Conservation (phyloP, 192 early-diverging fungal genomes). For the Mortierella claussenii region DNA sequence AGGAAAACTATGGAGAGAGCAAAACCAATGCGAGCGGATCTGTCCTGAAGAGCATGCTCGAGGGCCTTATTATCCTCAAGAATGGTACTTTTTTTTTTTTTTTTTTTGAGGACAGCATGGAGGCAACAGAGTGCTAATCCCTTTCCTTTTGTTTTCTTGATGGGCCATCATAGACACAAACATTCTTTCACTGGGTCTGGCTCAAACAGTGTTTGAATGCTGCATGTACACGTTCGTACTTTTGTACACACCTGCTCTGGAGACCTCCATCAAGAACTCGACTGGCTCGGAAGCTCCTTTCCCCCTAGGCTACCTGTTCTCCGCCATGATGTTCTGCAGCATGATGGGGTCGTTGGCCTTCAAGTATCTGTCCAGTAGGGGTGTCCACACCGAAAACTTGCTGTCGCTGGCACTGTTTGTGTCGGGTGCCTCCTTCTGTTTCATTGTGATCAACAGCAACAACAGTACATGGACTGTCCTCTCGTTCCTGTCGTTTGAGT, state of each 20-base stretch:
- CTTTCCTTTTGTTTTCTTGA: background rate
- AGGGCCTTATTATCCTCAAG: slow-evolving; percentile 50
- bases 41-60: slow-evolving; percentile 43
- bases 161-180: slow-evolving; percentile 53
- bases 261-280: slow-evolving; percentile 37
- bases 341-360: slow-evolving; percentile 65
- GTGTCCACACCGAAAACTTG: slow-evolving; percentile 25
- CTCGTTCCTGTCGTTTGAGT: slow-evolving; percentile 65
- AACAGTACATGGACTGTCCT: slow-evolving; percentile 35
- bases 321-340: slow-evolving; percentile 63
- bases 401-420: slow-evolving; percentile 53
- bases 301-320: slow-evolving; percentile 64
- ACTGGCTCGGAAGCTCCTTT: slow-evolving; percentile 14
- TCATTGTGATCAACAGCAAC: slow-evolving; percentile 31
- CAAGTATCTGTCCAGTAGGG: slow-evolving; percentile 42
- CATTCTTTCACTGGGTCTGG: slow-evolving; percentile 63
- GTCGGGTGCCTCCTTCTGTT: slow-evolving; percentile 54
- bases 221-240: slow-evolving; percentile 75
- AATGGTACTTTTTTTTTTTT: slow-evolving; percentile 25
- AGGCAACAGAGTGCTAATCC: too few species aligned
- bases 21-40: slow-evolving; percentile 33
- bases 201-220: slow-evolving; percentile 70
- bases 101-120: too few species aligned
- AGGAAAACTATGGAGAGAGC: slow-evolving; percentile 78
- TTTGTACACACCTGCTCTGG: slow-evolving; percentile 67